Evolutionary conservation across 345 rosid genomes (phyloP).

Genomic region (Acer campestre): DNA sequence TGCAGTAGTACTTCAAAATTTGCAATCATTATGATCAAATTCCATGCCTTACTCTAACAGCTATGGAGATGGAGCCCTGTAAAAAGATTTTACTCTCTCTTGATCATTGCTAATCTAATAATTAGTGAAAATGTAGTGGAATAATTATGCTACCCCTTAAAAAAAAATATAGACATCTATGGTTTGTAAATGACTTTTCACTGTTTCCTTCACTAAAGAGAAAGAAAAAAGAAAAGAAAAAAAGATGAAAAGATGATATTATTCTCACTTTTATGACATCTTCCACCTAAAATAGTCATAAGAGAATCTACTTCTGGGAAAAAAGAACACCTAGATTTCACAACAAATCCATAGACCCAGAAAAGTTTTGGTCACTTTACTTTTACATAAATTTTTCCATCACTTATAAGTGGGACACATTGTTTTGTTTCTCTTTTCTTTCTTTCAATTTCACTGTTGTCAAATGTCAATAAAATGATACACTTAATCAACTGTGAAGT

Average conservation of each 20-base stretch:
- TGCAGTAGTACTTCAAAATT: no score
- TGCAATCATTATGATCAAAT: no score
- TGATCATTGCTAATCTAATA: no score
- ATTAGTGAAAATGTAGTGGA: no score
- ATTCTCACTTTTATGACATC: slow-evolving; percentile 19
- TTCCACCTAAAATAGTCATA: slow-evolving; percentile 16
- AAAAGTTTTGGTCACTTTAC: slow-evolving; percentile 20
- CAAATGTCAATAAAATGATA: background rate
- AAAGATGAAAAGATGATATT: slow-evolving; percentile 5
- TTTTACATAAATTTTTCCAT: no score
- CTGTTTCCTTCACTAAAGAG: slow-evolving; percentile 1
- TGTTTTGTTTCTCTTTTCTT: background rate
- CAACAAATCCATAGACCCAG: slow-evolving; percentile 10
- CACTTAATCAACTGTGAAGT: slow-evolving; percentile 15
- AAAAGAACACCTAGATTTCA: slow-evolving; percentile 1
- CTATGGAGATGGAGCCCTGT: no score
- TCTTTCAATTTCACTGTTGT: background rate
- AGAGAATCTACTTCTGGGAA: slow-evolving; percentile 21
- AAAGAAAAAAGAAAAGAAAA: background rate
- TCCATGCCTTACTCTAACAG: no score
- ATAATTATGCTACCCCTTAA: no score
- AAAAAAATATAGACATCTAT: background rate
- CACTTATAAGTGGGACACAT: slow-evolving; percentile 17
- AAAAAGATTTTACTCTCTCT: no score
- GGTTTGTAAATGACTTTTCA: background rate